A percentile compares a stretch with the other conserved stretches of the same genome.
Evolutionary conservation across 371 early-diverging fungal genomes (phyloP).

Genomic region (Mucor velutinosus): DNA sequence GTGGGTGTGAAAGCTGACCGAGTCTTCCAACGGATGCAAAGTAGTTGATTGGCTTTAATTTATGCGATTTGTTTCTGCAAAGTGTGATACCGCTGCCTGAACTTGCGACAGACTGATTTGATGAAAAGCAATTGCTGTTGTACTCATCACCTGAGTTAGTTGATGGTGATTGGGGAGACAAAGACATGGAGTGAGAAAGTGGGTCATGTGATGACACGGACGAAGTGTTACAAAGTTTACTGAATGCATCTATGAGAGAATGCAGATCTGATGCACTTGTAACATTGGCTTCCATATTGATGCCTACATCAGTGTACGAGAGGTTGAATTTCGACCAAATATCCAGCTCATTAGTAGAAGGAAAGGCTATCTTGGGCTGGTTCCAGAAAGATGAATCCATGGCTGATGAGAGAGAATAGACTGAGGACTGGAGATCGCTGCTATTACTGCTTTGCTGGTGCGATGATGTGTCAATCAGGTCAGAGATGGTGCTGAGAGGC

Average conservation of each 20-base stretch:
- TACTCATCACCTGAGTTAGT: conserved; percentile 14
- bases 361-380: conserved; percentile 5
- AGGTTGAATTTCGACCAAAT: conserved; percentile 30
- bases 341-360: conserved; percentile 4
- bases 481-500: background rate
- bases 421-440: background rate
- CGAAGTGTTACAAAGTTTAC: conserved; percentile 24
- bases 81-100: conserved; percentile 22
- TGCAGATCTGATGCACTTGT: conserved; percentile 34
- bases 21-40: conserved; percentile 32
- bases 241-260: conserved; percentile 35
- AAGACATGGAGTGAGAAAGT: conserved; percentile 2
- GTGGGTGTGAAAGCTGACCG: conserved; percentile 30
- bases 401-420: conserved; percentile 11
- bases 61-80: conserved; percentile 39
- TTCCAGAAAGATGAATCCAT: conserved; percentile 11
- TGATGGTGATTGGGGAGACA: conserved; percentile 16
- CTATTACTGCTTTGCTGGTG: background rate
- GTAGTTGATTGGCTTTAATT: conserved; percentile 44
- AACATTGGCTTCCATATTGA: conserved; percentile 39
- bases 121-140: background rate
- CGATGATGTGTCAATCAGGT: background rate
- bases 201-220: conserved; percentile 17
- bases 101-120: conserved; percentile 16
- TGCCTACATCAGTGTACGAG: conserved; percentile 35